Conservation (phyloP, 225 moss, liverwort and hornwort species). For the Lunularia cruciata region DNA sequence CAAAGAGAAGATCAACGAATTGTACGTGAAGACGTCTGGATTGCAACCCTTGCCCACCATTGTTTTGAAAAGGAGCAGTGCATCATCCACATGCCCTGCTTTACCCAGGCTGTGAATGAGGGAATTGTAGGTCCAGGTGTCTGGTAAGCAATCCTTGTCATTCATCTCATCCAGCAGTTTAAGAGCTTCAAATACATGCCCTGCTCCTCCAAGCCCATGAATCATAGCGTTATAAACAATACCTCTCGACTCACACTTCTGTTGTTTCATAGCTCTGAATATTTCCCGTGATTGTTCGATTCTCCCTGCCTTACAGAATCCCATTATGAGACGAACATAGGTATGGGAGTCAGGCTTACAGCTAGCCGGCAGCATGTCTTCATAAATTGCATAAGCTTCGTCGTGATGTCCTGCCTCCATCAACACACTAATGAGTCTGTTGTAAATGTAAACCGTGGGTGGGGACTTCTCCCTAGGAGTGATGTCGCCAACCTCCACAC, state of each 20-base stretch:
- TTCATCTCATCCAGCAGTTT: slow-evolving; percentile 38
- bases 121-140: slow-evolving; percentile 37
- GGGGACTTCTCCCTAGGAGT: neutral
- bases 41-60: slow-evolving; percentile 28
- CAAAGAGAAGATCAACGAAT: slow-evolving; percentile 31
- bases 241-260: slow-evolving; percentile 1
- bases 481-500: neutral
- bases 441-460: slow-evolving; percentile 20
- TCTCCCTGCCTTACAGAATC: slow-evolving; percentile 31
- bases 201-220: slow-evolving; percentile 41
- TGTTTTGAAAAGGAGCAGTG: slow-evolving; percentile 23
- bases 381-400: slow-evolving; percentile 31
- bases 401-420: slow-evolving; percentile 39
- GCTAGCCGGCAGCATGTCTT: slow-evolving; percentile 19
- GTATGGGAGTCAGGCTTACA: slow-evolving; percentile 40
- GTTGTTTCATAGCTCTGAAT: slow-evolving; percentile 16
- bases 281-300: slow-evolving; percentile 22
- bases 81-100: slow-evolving; percentile 25
- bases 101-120: slow-evolving; percentile 39
- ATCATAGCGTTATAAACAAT: slow-evolving; percentile 44
- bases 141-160: slow-evolving; percentile 25
- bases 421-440: slow-evolving; percentile 28
- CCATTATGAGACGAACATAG: slow-evolving; percentile 33
- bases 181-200: slow-evolving; percentile 27
- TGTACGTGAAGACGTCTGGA: slow-evolving; percentile 42